Evolutionary conservation across 208 protist genomes (phyloP).

Genomic region (Acanthamoeba triangularis): DNA sequence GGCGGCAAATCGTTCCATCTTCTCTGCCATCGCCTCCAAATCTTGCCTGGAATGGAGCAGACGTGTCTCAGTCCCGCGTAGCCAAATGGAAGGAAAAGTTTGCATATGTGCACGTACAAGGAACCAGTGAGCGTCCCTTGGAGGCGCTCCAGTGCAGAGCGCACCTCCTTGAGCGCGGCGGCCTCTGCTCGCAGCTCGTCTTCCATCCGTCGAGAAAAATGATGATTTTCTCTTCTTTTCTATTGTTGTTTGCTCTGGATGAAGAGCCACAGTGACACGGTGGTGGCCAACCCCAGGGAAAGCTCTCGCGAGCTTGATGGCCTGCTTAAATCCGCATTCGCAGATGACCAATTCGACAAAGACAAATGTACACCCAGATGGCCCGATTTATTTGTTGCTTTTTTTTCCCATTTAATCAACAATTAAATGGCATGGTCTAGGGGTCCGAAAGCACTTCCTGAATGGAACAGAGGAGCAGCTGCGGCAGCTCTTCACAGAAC

Average conservation of each 20-base stretch:
- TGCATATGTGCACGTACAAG: background rate
- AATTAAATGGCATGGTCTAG: background rate
- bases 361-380: background rate
- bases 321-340: background rate
- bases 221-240: background rate
- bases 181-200: background rate
- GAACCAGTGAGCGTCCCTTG: background rate
- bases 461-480: background rate
- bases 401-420: too few relatives aligned
- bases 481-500: background rate
- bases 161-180: background rate
- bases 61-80: background rate
- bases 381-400: too few relatives aligned
- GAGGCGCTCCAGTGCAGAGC: background rate
- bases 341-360: background rate
- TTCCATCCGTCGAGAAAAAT: background rate
- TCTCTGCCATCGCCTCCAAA: conserved; percentile 2
- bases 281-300: background rate
- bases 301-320: background rate
- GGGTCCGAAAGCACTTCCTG: background rate
- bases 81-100: background rate
- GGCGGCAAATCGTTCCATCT: background rate
- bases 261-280: background rate
- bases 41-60: background rate
- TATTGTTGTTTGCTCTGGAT: background rate